These are phyloP conservation scores for Euphorbia celastroides DNA, from an alignment of 441 rosid species.

Conservation along the genomic window DNA sequence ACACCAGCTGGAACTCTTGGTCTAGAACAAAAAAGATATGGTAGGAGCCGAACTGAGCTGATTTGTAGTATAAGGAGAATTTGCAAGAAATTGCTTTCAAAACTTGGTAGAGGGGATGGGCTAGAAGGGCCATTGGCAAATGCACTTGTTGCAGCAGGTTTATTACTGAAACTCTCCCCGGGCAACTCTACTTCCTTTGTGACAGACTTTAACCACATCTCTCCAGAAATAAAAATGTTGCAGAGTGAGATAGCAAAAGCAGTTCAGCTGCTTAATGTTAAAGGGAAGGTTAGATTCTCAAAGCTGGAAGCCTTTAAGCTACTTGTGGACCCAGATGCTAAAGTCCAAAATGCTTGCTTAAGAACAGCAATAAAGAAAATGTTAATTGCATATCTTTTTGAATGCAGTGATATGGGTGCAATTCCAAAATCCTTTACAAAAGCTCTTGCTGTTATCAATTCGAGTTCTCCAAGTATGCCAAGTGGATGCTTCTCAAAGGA, in stretches of 20 bases:
- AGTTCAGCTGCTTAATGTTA: slow-evolving; percentile 36
- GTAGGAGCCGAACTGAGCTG: slow-evolving; percentile 35
- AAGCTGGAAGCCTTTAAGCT: slow-evolving; percentile 52
- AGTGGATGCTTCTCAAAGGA: slow-evolving; percentile 31
- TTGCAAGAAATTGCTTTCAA: slow-evolving; percentile 52
- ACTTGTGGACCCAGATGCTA: slow-evolving; percentile 47
- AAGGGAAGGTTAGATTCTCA: slow-evolving; percentile 35
- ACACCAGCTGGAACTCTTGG: slow-evolving; percentile 32
- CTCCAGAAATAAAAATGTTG: slow-evolving; percentile 46
- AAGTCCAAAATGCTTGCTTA: slow-evolving; percentile 38
- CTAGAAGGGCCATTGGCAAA: slow-evolving; percentile 59
- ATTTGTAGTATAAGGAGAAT: slow-evolving; percentile 37
- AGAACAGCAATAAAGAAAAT: slow-evolving; percentile 50
- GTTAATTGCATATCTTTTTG: slow-evolving; percentile 64
- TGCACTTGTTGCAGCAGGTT: slow-evolving; percentile 60
- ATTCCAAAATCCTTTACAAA: slow-evolving; percentile 57
- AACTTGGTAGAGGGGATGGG: slow-evolving; percentile 34
- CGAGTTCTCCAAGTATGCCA: slow-evolving; percentile 28
- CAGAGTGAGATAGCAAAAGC: slow-evolving; percentile 80
- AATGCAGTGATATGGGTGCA: slow-evolving; percentile 54
- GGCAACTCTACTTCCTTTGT: slow-evolving; percentile 28
- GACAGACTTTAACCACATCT: slow-evolving; percentile 36
- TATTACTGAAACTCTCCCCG: slow-evolving; percentile 43
- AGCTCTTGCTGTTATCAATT: slow-evolving; percentile 58
- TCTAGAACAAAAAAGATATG: slow-evolving; percentile 25